A percentile compares a stretch with the other conserved stretches of the same genome.
phyloP scores from a whole-genome alignment of 441 rosid species.

The Adansonia madagascariensis region DNA sequence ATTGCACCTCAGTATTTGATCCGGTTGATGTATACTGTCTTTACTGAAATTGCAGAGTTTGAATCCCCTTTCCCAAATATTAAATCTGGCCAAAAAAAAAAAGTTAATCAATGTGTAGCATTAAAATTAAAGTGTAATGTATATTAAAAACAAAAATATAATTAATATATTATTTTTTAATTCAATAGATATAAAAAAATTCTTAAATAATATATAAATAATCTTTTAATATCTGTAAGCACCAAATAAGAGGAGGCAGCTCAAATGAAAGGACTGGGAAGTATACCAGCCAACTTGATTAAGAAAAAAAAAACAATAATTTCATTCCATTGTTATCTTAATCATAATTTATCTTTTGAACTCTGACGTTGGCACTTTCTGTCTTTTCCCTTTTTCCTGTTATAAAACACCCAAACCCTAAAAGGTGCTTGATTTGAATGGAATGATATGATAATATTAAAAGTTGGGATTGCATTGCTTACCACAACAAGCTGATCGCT shows the following conservation, averaged over 20 bases:
- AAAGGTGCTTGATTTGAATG: constrained; percentile 52
- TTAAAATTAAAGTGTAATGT: no score
- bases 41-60: no score
- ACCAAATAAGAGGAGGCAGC: neutral
- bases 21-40: neutral
- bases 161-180: no score
- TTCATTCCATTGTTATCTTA: constrained; percentile 27
- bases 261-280: constrained; percentile 30
- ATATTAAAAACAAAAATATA: no score
- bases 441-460: constrained; percentile 34
- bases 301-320: neutral
- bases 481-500: constrained; percentile 12
- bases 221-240: neutral
- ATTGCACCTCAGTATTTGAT: neutral
- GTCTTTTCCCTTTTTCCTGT: constrained; percentile 48
- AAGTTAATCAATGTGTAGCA: no score
- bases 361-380: constrained; percentile 54
- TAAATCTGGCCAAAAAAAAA: no score
- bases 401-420: constrained; percentile 69
- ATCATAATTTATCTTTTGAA: constrained; percentile 26
- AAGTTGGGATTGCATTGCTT: constrained; percentile 35
- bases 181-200: no score
- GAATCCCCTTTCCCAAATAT: no score
- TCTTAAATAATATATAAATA: no score
- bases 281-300: constrained; percentile 35